Base-by-base conservation (phyloP, 139 green algal genomes). In the Coelastrella sp. region DNA sequence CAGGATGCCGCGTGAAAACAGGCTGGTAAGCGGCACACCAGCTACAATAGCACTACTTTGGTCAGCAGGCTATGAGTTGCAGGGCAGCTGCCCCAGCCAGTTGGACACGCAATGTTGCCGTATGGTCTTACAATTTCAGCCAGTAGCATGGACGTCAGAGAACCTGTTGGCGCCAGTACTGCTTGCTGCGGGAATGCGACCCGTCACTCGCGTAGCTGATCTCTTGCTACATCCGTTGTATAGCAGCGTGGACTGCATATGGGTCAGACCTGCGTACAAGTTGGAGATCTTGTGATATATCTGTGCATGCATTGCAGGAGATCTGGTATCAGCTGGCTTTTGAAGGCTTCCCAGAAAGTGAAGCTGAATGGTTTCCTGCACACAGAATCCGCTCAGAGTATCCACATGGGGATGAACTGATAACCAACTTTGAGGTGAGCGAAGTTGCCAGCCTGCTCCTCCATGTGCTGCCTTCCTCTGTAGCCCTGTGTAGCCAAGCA, bases 291-390 rank as follows among this genome's bases (percentile, higher is more conserved):
- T 47, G 32, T 47, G 32, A 47, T 47, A 47, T 47, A 1, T 47
- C 32, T 47, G 32, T 47, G 32, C 32, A 47, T 47, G 32, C 32
- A 47, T 61, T 80, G 73, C 87, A 91, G 87, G 87, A 91, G 57
- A 61, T 87, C 5, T 91, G 87, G 87, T 91, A 91, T 75, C 87
- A 91, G 77, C 54, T 91, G 5, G 64, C 61, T 0, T 91, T 91
- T 87, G 87, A 91, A 71, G 87, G 78, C 13, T 91, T 81, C 66
- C 78, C 87, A 5, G 61, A 71, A 8, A 87, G 78, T 82, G 87
- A 91, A 73, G 87, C 87, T 7, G 87, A 91, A 75, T 91, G 87
- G 87, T 91, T 87, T 57, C 87, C 78, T n/a, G 78, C 87, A 10
- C 11, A 56, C 19, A 71, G 77, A 19, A 91, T 91, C 14, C 78